phyloP scores from a whole-genome alignment of 352 stramenopile genomes.

The Phytophthora capsici region DNA sequence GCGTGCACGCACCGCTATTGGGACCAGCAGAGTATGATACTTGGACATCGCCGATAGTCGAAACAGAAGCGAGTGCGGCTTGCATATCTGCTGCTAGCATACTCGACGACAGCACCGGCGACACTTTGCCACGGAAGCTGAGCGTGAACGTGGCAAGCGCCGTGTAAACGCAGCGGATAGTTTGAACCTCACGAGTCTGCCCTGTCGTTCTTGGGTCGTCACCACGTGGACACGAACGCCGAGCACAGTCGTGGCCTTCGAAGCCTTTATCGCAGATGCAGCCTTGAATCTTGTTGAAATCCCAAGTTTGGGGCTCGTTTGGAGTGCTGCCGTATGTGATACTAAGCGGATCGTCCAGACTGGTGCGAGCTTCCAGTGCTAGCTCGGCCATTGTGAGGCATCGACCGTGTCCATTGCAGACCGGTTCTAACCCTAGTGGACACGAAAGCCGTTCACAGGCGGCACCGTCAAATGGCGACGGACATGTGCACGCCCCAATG shows the following conservation, averaged over 20 bases:
- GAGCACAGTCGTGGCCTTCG: slow-evolving; percentile 83
- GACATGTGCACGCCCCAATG: slow-evolving; percentile 73
- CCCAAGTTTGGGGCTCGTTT: slow-evolving; percentile 82
- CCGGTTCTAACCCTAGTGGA: slow-evolving; percentile 49
- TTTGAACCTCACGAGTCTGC: slow-evolving; percentile 71
- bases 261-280: slow-evolving; percentile 90
- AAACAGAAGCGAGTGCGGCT: slow-evolving; percentile 47
- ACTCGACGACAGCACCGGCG: slow-evolving; percentile 48
- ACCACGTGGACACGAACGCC: slow-evolving; percentile 62
- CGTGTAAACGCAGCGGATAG: slow-evolving; percentile 56
- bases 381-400: slow-evolving; percentile 77
- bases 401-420: slow-evolving; percentile 68
- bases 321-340: slow-evolving; percentile 73
- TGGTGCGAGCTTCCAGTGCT: slow-evolving; percentile 45
- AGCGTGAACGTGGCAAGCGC: slow-evolving; percentile 58
- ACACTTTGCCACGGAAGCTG: slow-evolving; percentile 60
- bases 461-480: slow-evolving; percentile 64
- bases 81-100: slow-evolving; percentile 45
- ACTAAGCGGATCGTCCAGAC: slow-evolving; percentile 58
- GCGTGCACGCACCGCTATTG: slow-evolving; percentile 53
- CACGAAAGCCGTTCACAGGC: slow-evolving; percentile 79
- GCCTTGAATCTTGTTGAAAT: slow-evolving; percentile 88
- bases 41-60: slow-evolving; percentile 43
- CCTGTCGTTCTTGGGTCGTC: slow-evolving; percentile 73
- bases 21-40: slow-evolving; percentile 64